Evolutionary conservation across 2,329 filamentous ascomycete genomes (phyloP).

Genomic region (Colletotrichum higginsianum): DNA sequence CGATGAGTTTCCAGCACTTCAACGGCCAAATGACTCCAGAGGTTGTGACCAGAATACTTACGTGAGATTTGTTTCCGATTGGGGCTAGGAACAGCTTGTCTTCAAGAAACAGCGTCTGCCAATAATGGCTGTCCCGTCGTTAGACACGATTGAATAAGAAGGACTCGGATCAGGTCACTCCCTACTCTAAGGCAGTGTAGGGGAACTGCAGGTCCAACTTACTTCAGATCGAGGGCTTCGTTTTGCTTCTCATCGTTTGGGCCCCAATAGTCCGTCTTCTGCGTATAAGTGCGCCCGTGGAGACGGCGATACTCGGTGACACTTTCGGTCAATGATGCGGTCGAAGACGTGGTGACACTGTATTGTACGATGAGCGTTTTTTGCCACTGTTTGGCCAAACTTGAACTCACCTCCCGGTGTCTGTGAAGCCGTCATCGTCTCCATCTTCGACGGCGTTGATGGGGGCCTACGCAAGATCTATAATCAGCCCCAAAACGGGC

Average conservation of each 20-base stretch:
- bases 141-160: neutral
- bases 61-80: neutral
- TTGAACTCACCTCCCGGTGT: neutral
- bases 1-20: neutral
- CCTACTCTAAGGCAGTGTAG: too few species aligned
- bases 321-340: neutral
- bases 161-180: neutral
- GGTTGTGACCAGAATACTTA: neutral
- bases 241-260: constrained; percentile 10
- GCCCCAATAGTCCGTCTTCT: neutral
- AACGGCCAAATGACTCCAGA: neutral
- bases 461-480: too few species aligned
- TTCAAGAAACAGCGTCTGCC: neutral
- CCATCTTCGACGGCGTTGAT: neutral
- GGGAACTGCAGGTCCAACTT: neutral
- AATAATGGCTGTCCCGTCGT: neutral
- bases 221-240: constrained; percentile 5
- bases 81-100: constrained; percentile 5
- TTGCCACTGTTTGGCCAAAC: neutral
- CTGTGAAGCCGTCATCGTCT: neutral
- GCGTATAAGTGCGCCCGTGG: neutral
- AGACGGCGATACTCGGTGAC: neutral
- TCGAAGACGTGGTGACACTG: neutral
- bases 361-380: neutral
- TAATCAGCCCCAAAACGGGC: too few species aligned